Percentiles rank a stretch among this genome's conserved stretches.
Conservation (phyloP, 495 filamentous ascomycete genomes). For the Penicillium goetzii region DNA sequence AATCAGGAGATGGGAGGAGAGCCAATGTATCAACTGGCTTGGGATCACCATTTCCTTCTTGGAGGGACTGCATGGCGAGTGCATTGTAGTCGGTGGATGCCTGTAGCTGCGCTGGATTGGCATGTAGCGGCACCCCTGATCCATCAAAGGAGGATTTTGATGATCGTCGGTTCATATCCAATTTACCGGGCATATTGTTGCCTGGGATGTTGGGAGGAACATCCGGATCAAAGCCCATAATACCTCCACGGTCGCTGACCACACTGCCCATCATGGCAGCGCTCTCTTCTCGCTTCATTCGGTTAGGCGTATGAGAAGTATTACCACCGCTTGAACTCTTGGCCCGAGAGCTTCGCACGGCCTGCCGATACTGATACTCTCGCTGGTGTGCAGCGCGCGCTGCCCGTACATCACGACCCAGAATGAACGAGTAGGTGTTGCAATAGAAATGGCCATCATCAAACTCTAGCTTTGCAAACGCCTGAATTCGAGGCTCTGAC, state of each 20-base stretch:
- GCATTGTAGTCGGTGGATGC: conserved; percentile 52
- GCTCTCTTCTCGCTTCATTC: conserved; percentile 52
- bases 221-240: conserved; percentile 59
- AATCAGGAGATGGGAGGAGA: conserved; percentile 53
- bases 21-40: conserved; percentile 48
- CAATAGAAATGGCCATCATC: conserved; percentile 74
- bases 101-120: conserved; percentile 49
- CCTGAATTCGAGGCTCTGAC: conserved; percentile 57
- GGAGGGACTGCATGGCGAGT: conserved; percentile 50
- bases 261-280: conserved; percentile 53
- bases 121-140: conserved; percentile 43
- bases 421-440: conserved; percentile 65
- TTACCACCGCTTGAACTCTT: conserved; percentile 54
- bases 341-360: conserved; percentile 44
- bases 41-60: conserved; percentile 42
- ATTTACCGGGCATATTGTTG: conserved; percentile 33
- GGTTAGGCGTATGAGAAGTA: conserved; percentile 50
- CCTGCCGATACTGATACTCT: conserved; percentile 49
- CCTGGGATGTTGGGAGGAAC: conserved; percentile 40
- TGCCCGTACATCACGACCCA: conserved; percentile 67
- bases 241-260: conserved; percentile 62
- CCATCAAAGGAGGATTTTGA: conserved; percentile 51
- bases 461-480: conserved; percentile 73
- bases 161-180: conserved; percentile 50
- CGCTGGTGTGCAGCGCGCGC: conserved; percentile 55